Percentiles rank a stretch among this genome's conserved stretches.
phyloP scores from a whole-genome alignment of 805 yeast genomes.

The Lipomyces kockii region DNA sequence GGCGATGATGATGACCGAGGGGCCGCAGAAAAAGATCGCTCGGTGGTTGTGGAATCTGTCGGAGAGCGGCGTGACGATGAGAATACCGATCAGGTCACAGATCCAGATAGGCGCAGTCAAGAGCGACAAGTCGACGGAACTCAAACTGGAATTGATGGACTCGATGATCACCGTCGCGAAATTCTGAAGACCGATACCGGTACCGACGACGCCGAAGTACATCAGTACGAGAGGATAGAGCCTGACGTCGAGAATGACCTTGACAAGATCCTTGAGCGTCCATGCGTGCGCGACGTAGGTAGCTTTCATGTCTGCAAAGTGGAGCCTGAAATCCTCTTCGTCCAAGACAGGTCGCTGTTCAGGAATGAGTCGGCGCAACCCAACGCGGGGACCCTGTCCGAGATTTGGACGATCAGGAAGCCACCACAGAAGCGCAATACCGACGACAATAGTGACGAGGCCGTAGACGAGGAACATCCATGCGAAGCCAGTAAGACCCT shows the following conservation, averaged over 20 bases:
- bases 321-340: constrained; percentile 58
- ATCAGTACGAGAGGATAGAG: constrained; percentile 81
- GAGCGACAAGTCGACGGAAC: constrained; percentile 71
- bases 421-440: constrained; percentile 76
- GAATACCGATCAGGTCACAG: constrained; percentile 76
- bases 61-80: constrained; percentile 77
- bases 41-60: constrained; percentile 67
- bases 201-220: constrained; percentile 93
- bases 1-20: constrained; percentile 68
- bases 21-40: constrained; percentile 63
- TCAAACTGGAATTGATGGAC: constrained; percentile 63
- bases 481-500: constrained; percentile 81
- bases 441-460: constrained; percentile 64
- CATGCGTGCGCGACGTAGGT: constrained; percentile 49
- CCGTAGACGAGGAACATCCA: constrained; percentile 87
- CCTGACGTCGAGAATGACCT: constrained; percentile 63
- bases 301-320: constrained; percentile 45
- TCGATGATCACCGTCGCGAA: constrained; percentile 79
- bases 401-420: constrained; percentile 73
- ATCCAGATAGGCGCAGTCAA: constrained; percentile 91
- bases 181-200: constrained; percentile 85
- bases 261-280: constrained; percentile 62
- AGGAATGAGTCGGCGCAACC: constrained; percentile 34
- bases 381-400: constrained; percentile 30
- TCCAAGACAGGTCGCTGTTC: constrained; percentile 53